A percentile compares a stretch with the other conserved stretches of the same genome.
Conservation (phyloP, 805 yeast species). For the Metahyphopichia silvanorum region DNA sequence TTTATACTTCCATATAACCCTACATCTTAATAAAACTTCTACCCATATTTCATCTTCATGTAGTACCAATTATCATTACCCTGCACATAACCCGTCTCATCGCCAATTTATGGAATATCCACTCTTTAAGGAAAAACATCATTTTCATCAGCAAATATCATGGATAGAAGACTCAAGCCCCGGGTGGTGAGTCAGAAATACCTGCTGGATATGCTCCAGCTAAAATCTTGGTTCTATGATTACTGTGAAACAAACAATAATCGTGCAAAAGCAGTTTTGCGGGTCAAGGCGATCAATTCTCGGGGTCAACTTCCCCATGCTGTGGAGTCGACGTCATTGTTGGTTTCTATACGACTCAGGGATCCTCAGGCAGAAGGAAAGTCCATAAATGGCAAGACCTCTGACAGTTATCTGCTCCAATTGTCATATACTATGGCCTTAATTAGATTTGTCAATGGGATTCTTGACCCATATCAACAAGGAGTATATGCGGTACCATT, state of each 20-base stretch:
- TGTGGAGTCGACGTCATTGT: conserved; percentile 59
- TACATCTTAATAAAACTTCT: too few relatives aligned
- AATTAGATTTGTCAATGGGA: conserved; percentile 86
- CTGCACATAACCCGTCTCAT: too few relatives aligned
- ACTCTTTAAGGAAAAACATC: too few relatives aligned
- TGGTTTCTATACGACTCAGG: conserved; percentile 47
- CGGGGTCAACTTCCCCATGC: conserved; percentile 72
- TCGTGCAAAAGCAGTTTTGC: conserved; percentile 46
- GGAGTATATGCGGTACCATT: conserved; percentile 76
- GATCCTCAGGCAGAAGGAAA: conserved; percentile 28
- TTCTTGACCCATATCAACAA: conserved; percentile 83
- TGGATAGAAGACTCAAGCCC: neutral
- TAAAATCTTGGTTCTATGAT: conserved; percentile 54
- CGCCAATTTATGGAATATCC: too few relatives aligned
- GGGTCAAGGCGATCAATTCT: conserved; percentile 51
- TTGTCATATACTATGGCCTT: conserved; percentile 69
- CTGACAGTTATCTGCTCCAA: conserved; percentile 37
- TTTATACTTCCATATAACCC: too few relatives aligned
- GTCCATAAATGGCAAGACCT: conserved; percentile 1
- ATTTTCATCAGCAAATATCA: too few relatives aligned
- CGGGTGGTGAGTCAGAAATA: conserved; percentile 23
- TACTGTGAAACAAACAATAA: conserved; percentile 21
- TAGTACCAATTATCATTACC: too few relatives aligned
- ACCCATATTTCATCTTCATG: too few relatives aligned
- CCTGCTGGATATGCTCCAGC: conserved; percentile 39